Evolutionary conservation across 331 rosid species (phyloP), one percentile per base, ranked within the genome.

Genomic region (Pyracantha coccinea): DNA sequence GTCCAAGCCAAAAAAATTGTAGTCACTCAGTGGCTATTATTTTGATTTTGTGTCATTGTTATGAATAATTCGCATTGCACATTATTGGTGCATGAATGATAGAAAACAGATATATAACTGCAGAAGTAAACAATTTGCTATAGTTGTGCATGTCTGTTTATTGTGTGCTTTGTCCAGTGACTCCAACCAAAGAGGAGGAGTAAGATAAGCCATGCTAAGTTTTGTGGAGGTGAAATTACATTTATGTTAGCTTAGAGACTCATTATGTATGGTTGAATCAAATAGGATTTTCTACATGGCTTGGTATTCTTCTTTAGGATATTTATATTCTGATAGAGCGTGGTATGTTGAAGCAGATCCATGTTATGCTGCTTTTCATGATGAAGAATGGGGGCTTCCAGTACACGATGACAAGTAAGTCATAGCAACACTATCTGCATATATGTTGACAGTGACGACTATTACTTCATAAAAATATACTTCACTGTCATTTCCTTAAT

Each of bases 381-480:
- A 91, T 10, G 96, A 88, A 80, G 97, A 89, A 86, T 91, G 97
- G 97, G 97, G 97, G 66, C 82, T 89, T 80, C 93, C 97, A 4
- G 89, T 89, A 21, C 97, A 91, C 27, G 87, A 91, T 85, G 97
- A 91, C 83, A 91, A 83, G 97, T 91, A 86, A 41, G 96, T 74
- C 44, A 21, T 66, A 70, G 47, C 27, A 69, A 65, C 73, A 17
- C 31, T 75, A 15, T 61, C 27, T 57, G 66, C 66, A 54, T 87
- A 62, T 77, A 47, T 69, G 41, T 75, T 55, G 64, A 69, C 59
- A 58, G 29, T 33, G 72, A 76, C 38, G 69, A 79, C 32, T 25
- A 6, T 54, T 53, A 60, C 54, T 9, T 9, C 17, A 33, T 57
- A 57, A 13, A 69, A 24, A 54, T 38, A 10, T 64, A 66, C 52